phyloP scores from a whole-genome alignment of 768 basidiomycete genomes.

The Termitomyces sp. region DNA sequence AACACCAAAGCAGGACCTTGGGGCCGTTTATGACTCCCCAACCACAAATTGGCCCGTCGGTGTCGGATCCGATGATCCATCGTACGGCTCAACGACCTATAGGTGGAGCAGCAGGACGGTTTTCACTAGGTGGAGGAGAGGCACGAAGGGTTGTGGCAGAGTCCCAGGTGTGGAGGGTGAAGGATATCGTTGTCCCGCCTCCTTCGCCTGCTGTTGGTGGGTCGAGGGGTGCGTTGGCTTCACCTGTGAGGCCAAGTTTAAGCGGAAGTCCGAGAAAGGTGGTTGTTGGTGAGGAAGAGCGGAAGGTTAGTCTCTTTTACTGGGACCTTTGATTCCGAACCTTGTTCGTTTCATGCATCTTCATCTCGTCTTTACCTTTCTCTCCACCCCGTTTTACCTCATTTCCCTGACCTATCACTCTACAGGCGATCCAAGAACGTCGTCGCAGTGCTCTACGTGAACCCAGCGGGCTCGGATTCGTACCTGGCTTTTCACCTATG shows the following conservation, averaged over 20 bases:
- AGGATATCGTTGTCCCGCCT: conserved; percentile 47
- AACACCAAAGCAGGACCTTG: conserved; percentile 19
- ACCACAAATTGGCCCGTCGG: not conserved
- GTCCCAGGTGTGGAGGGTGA: conserved; percentile 52
- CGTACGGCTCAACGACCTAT: too few species aligned
- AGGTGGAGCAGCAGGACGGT: conserved; percentile 15
- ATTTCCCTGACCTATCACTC: not conserved
- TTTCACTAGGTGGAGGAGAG: conserved; percentile 45
- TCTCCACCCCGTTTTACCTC: not conserved
- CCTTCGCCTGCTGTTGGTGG: not conserved
- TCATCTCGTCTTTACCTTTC: not conserved
- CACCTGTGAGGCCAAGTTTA: not conserved
- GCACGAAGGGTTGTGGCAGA: conserved; percentile 38
- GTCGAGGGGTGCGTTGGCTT: not conserved
- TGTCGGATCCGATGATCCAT: not conserved
- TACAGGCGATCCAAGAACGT: conserved; percentile 59
- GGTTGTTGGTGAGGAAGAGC: conserved; percentile 41
- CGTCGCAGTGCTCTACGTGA: conserved; percentile 52
- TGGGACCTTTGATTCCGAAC: too few species aligned
- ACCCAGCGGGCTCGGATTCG: conserved; percentile 47
- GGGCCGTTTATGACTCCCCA: conserved; percentile 62
- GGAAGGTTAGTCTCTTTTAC: conserved; percentile 31
- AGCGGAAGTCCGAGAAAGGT: conserved; percentile 19
- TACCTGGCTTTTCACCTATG: conserved; percentile 41
- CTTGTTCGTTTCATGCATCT: too few species aligned